Percentiles rank a stretch among this genome's conserved stretches.
Conservation (phyloP, 129 eudicot species). For the Solidago caesia region DNA sequence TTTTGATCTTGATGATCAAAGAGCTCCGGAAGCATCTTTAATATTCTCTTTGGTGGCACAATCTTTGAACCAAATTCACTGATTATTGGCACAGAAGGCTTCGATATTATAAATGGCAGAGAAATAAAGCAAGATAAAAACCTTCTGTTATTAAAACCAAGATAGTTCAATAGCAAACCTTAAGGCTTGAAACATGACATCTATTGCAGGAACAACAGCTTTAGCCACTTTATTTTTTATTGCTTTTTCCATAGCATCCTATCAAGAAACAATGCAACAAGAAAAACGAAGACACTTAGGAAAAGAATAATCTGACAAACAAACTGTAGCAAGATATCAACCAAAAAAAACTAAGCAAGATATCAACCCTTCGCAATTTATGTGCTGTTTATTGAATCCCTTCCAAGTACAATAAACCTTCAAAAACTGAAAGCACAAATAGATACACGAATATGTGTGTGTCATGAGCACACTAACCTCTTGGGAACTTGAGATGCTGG, state of each 20-base stretch:
- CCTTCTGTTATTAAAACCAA: background rate
- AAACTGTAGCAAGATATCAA: conserved; percentile 11
- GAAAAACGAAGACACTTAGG: background rate
- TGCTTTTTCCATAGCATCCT: conserved; percentile 99
- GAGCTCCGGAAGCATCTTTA: conserved; percentile 99
- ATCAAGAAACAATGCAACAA: conserved; percentile 20
- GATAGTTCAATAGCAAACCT: conserved; percentile 50
- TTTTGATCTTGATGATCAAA: conserved; percentile 99
- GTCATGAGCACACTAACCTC: background rate
- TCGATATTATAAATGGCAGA: conserved; percentile 8
- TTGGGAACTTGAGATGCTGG: background rate
- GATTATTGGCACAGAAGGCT: conserved; percentile 20
- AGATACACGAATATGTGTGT: too few species aligned
- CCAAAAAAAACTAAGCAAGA: background rate
- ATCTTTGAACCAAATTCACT: conserved; percentile 98
- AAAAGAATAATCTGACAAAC: background rate
- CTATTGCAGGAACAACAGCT: conserved; percentile 99
- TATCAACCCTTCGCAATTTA: background rate
- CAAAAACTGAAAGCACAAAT: background rate
- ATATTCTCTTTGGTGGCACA: conserved; percentile 91
- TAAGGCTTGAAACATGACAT: conserved; percentile 99
- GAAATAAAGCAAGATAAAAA: background rate
- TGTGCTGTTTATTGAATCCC: background rate
- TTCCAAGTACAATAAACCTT: background rate
- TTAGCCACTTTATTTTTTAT: conserved; percentile 94